phyloP scores from a whole-genome alignment of 495 filamentous ascomycete genomes.

The Lindgomyces ingoldianus region DNA sequence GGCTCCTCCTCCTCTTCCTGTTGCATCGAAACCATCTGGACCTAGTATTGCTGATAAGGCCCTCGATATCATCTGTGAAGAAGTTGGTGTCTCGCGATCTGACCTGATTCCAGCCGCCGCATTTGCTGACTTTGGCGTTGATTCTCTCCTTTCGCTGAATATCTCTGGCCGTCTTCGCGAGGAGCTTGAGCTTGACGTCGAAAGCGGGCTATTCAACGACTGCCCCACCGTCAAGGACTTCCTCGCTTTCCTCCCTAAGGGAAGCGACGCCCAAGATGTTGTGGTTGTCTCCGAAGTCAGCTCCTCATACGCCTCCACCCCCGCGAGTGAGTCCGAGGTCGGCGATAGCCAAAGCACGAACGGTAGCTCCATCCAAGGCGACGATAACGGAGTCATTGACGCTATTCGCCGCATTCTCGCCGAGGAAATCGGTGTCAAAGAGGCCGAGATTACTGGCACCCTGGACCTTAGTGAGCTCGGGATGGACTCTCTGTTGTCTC shows the following conservation, averaged over 20 bases:
- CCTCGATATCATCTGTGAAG: constrained; percentile 49
- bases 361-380: constrained; percentile 20
- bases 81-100: constrained; percentile 40
- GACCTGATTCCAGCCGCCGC: constrained; percentile 12
- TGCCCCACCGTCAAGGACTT: constrained; percentile 51
- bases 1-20: neutral
- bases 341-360: constrained; percentile 16
- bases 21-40: constrained; percentile 6
- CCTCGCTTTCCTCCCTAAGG: constrained; percentile 18
- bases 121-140: constrained; percentile 53
- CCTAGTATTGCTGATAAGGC: constrained; percentile 21
- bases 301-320: constrained; percentile 29
- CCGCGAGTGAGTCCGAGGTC: constrained; percentile 23
- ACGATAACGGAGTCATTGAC: constrained; percentile 15
- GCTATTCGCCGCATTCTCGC: constrained; percentile 22
- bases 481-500: constrained; percentile 29
- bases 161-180: constrained; percentile 46
- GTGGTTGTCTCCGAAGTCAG: constrained; percentile 19
- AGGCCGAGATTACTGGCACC: constrained; percentile 25
- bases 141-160: constrained; percentile 53
- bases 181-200: constrained; percentile 46
- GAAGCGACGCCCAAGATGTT: constrained; percentile 2
- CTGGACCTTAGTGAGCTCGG: constrained; percentile 20
- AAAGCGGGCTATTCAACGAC: constrained; percentile 56
- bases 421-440: constrained; percentile 30